These are phyloP conservation scores for Apodospora peruviana DNA, from an alignment of 495 filamentous ascomycete species.

Conservation along the genomic window DNA sequence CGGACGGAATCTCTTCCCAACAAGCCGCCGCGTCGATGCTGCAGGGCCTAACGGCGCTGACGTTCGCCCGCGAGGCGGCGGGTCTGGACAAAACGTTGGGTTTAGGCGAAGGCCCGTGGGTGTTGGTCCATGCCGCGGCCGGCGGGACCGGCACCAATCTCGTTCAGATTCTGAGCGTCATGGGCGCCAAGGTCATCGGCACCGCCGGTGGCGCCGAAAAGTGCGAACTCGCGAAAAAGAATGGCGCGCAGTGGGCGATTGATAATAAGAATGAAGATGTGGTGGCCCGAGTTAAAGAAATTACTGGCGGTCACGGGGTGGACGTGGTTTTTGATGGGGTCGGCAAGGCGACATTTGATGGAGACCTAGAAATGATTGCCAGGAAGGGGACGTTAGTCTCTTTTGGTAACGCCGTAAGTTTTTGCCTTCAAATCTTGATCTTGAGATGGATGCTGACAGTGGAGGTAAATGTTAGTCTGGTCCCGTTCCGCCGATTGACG, in stretches of 20 bases:
- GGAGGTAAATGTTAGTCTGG: constrained; percentile 49
- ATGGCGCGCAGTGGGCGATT: constrained; percentile 68
- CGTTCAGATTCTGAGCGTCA: constrained; percentile 63
- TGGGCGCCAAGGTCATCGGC: constrained; percentile 78
- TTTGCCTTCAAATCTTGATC: background rate
- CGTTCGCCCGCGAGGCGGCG: constrained; percentile 73
- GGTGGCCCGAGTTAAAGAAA: constrained; percentile 58
- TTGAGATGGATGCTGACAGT: background rate
- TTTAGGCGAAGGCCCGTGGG: constrained; percentile 58
- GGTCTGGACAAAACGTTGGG: constrained; percentile 47
- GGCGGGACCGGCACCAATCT: constrained; percentile 81
- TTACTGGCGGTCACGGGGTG: constrained; percentile 66
- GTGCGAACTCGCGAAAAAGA: constrained; percentile 56
- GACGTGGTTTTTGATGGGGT: constrained; percentile 85
- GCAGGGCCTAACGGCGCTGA: constrained; percentile 83
- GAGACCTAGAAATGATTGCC: constrained; percentile 68
- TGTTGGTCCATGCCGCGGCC: constrained; percentile 85
- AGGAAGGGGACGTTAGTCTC: constrained; percentile 78
- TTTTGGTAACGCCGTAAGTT: constrained; percentile 77
- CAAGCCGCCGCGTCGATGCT: constrained; percentile 64
- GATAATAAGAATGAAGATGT: constrained; percentile 67
- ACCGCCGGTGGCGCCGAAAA: constrained; percentile 75
- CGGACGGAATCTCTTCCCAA: constrained; percentile 53
- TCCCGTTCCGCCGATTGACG: constrained; percentile 66
- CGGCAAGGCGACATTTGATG: constrained; percentile 82